Evolutionary conservation across 2,329 filamentous ascomycete genomes (phyloP).

Genomic region (Thermothelomyces thermophilus): DNA sequence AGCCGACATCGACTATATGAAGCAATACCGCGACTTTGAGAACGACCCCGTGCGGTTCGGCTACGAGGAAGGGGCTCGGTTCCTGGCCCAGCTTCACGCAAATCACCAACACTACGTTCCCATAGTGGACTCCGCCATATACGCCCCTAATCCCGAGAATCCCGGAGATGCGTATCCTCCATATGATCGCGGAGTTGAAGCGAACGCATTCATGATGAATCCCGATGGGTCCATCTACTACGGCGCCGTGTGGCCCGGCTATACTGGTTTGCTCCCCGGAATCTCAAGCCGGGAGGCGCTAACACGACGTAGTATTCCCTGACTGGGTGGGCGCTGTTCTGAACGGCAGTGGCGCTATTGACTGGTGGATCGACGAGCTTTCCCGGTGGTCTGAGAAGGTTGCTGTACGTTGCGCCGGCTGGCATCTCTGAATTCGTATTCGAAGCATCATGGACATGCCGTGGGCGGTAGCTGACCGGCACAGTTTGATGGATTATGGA

Average conservation of each 20-base stretch:
- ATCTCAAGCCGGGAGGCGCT: background rate
- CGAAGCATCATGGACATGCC: background rate
- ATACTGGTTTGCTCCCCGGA: slow-evolving; percentile 33
- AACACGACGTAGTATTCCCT: slow-evolving; percentile 46
- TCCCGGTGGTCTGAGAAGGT: slow-evolving; percentile 23
- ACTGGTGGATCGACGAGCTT: slow-evolving; percentile 60
- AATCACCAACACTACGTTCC: slow-evolving; percentile 63
- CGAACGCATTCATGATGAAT: slow-evolving; percentile 49
- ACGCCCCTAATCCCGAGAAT: slow-evolving; percentile 66
- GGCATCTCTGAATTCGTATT: too few species aligned
- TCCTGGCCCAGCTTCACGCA: slow-evolving; percentile 55
- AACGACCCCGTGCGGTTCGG: slow-evolving; percentile 53
- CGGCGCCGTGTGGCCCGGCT: slow-evolving; percentile 69
- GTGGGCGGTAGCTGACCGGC: slow-evolving; percentile 8
- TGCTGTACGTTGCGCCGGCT: slow-evolving; percentile 11
- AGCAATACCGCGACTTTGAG: slow-evolving; percentile 55
- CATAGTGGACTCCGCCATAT: slow-evolving; percentile 67
- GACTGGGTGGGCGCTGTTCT: slow-evolving; percentile 61
- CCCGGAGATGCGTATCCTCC: slow-evolving; percentile 55
- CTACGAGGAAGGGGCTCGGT: slow-evolving; percentile 50
- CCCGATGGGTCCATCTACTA: slow-evolving; percentile 50
- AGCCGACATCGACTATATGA: slow-evolving; percentile 69
- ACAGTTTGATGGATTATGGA: slow-evolving; percentile 48
- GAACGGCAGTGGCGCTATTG: slow-evolving; percentile 55
- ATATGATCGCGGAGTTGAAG: slow-evolving; percentile 55